These are phyloP conservation scores for Bacidia gigantensis DNA, from an alignment of 495 filamentous ascomycete genomes.

Conservation along the genomic window DNA sequence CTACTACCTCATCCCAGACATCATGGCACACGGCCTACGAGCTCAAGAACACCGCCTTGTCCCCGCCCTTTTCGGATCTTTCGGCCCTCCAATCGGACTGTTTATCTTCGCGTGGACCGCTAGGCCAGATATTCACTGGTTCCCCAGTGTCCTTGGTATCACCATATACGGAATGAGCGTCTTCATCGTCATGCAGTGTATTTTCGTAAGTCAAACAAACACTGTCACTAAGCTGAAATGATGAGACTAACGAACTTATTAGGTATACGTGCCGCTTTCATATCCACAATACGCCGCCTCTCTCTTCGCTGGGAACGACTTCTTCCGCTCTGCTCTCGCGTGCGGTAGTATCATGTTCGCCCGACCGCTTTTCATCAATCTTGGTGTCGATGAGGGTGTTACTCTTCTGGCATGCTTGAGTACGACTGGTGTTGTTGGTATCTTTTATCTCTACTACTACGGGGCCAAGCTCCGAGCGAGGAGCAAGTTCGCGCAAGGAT, in stretches of 20 bases:
- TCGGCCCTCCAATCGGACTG: constrained; percentile 40
- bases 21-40: constrained; percentile 21
- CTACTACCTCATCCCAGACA: constrained; percentile 37
- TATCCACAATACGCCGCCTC: constrained; percentile 42
- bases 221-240: too few species aligned
- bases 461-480: constrained; percentile 34
- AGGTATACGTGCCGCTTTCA: constrained; percentile 31
- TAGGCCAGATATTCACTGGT: constrained; percentile 40
- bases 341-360: constrained; percentile 36
- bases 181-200: constrained; percentile 39
- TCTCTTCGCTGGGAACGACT: constrained; percentile 40
- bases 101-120: constrained; percentile 53
- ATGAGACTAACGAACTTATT: neutral
- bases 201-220: constrained; percentile 27
- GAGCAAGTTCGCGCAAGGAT: constrained; percentile 37
- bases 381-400: constrained; percentile 27
- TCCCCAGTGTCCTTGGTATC: constrained; percentile 43
- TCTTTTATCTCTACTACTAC: constrained; percentile 39
- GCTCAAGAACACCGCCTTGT: constrained; percentile 36
- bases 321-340: constrained; percentile 31
- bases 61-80: constrained; percentile 39
- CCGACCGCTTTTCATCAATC: constrained; percentile 31
- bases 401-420: constrained; percentile 17
- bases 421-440: constrained; percentile 21
- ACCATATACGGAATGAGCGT: constrained; percentile 34